Conservation (phyloP, 805 yeast genomes). For the Candida sithepensis region DNA sequence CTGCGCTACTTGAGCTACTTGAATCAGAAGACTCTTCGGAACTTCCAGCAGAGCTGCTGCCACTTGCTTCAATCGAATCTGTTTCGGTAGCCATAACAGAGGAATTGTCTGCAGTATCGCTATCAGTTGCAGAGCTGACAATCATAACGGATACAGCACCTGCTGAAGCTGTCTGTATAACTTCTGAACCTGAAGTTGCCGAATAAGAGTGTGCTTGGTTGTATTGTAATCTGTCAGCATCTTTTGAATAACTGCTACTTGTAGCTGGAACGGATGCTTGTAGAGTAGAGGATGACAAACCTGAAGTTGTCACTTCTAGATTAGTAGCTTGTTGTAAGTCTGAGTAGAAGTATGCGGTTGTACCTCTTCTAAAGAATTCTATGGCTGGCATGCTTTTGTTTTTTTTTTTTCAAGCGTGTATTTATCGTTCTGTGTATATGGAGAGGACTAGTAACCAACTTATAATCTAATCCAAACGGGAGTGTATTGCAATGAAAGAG, state of each 20-base stretch:
- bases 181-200: not conserved
- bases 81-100: not conserved
- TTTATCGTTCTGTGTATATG: not conserved
- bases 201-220: not conserved
- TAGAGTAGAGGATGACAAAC: not conserved
- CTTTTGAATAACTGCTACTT: not conserved
- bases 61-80: not conserved
- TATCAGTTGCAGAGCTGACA: not conserved
- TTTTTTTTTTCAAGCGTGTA: not conserved
- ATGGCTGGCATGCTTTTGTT: conserved; percentile 1
- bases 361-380: conserved; percentile 2
- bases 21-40: not conserved
- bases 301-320: conserved; percentile 7
- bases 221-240: not conserved
- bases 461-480: no score
- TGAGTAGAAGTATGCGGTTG: conserved; percentile 13
- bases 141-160: not conserved
- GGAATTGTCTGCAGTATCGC: not conserved
- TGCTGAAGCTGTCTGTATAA: not conserved
- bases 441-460: not conserved
- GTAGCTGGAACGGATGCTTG: not conserved
- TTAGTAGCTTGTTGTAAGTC: conserved; percentile 18
- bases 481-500: no score
- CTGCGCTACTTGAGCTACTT: not conserved
- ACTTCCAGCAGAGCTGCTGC: not conserved